Percentiles rank a stretch among this genome's conserved stretches.
Evolutionary conservation across 768 basidiomycete genomes (phyloP).

Genomic region (Termitomyces sp.): DNA sequence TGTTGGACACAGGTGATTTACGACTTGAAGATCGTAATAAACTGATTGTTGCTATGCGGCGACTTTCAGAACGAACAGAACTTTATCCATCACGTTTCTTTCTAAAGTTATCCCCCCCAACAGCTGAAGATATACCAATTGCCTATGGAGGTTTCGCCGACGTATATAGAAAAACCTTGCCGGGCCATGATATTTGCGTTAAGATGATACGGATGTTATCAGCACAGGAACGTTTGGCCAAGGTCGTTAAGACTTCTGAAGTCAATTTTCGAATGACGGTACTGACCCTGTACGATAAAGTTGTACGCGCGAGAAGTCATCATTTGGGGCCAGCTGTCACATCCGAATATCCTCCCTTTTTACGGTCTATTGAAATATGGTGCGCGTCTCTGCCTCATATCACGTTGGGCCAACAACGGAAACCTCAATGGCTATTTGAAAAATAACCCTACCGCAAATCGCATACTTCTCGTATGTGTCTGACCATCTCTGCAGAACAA

Average conservation of each 20-base stretch:
- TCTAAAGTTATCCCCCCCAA: background rate
- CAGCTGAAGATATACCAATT: background rate
- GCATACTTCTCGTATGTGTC: slow-evolving; percentile 26
- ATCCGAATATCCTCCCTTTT: slow-evolving; percentile 26
- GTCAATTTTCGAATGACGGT: too few species aligned
- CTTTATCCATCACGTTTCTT: slow-evolving; percentile 7
- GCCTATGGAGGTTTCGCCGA: slow-evolving; percentile 6
- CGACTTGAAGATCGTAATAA: background rate
- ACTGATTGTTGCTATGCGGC: slow-evolving; percentile 7
- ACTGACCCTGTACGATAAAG: background rate
- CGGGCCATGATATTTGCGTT: background rate
- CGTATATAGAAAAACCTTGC: background rate
- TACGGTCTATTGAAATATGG: slow-evolving; percentile 20
- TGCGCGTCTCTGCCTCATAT: slow-evolving; percentile 24
- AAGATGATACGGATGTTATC: slow-evolving; percentile 5
- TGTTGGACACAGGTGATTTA: background rate
- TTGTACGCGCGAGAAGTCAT: slow-evolving; percentile 13
- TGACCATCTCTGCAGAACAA: background rate
- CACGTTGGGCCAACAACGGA: slow-evolving; percentile 20
- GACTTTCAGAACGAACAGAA: background rate
- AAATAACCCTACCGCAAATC: slow-evolving; percentile 15
- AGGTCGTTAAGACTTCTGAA: background rate
- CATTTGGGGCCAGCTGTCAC: slow-evolving; percentile 25
- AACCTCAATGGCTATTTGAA: slow-evolving; percentile 24
- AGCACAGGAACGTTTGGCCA: background rate